Base-by-base conservation (phyloP, 495 filamentous ascomycete species). In the Letharia columbiana region DNA sequence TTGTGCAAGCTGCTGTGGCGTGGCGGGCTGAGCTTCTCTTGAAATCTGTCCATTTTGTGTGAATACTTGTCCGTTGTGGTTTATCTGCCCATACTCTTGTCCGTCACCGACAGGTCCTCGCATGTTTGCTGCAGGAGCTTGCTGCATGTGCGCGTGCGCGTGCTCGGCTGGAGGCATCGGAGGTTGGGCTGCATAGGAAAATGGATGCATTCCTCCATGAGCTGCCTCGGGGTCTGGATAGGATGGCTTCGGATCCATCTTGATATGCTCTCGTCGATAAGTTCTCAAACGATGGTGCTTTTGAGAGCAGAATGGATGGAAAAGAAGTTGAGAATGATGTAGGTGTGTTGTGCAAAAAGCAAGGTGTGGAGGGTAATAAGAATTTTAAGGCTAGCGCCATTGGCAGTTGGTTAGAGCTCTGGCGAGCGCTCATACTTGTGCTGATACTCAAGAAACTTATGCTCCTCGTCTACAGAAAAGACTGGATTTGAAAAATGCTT, bases 1-100 rank as follows among this genome's bases (percentile, higher is more conserved):
- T 68, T 83, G 81, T 59, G 69, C 69, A 62, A 70, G 58, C 33
- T 68, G 66, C 60, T 70, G 69, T 52, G 69, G 69, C 20, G 69
- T 68, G 18, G 62, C 52, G 5, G 63, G 63, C 41, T 62, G 66
- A 60, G 39, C 50, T 28, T 64, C 61, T 59, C 49, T 60, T 5
- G 44, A 31, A 15, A 18, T 61, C 35, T 67, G 60, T n/a, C 68
- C 60, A 20, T 59, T 59, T 10, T 68, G 54, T 37, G 33, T 17
- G 33, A 57, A 57, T 18, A 11, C 1, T n/a, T 67, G 60, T 39
- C 68, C 47, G 20, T 52, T 52, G 5, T 68, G 61, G 33, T 68
- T 54, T 3, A 31, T 39, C 59, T 66, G 66, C 37, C 42, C 61
- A 13, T 68, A 59, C 20, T 68, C 52, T 4, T 61, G 56, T 28